Percentiles rank a stretch among this genome's conserved stretches.
Evolutionary conservation across 148 eudicot genomes (phyloP).

Genomic region (Agrostemma githago): DNA sequence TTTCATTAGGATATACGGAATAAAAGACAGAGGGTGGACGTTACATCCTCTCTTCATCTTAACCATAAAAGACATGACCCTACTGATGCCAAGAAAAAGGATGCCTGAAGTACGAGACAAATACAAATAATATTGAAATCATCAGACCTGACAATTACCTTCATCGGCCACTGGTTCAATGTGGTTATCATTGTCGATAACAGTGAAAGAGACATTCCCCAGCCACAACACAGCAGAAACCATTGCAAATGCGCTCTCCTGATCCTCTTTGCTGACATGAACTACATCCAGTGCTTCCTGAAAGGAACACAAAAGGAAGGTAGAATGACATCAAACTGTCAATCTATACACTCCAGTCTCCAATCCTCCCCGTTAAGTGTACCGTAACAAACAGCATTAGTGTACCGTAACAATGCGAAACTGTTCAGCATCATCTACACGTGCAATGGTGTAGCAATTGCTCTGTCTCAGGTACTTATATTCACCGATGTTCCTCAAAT

Average conservation of each 20-base stretch:
- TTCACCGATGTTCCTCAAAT: constrained; percentile 56
- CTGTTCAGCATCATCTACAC: constrained; percentile 92
- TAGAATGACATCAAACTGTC: background rate
- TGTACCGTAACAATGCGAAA: constrained; percentile 68
- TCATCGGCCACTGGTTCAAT: constrained; percentile 76
- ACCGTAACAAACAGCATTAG: background rate
- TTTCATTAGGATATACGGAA: background rate
- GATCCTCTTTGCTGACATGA: constrained; percentile 85
- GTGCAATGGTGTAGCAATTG: constrained; percentile 63
- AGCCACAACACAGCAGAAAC: constrained; percentile 90
- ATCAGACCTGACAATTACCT: constrained; percentile 31
- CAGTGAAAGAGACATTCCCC: constrained; percentile 70
- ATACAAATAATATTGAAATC: background rate
- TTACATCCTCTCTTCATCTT: background rate
- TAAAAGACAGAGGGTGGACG: background rate
- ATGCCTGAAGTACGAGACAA: background rate
- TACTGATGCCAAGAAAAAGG: background rate
- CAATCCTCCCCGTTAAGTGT: background rate
- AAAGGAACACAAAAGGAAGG: constrained; percentile 5
- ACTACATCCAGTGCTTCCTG: constrained; percentile 95
- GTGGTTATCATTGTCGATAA: constrained; percentile 81
- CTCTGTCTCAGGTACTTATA: constrained; percentile 83
- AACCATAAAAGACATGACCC: background rate
- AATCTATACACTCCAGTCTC: background rate
- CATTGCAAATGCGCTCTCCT: constrained; percentile 82